Conservation (phyloP, 108 stramenopile species). For the Seminavis robusta region DNA sequence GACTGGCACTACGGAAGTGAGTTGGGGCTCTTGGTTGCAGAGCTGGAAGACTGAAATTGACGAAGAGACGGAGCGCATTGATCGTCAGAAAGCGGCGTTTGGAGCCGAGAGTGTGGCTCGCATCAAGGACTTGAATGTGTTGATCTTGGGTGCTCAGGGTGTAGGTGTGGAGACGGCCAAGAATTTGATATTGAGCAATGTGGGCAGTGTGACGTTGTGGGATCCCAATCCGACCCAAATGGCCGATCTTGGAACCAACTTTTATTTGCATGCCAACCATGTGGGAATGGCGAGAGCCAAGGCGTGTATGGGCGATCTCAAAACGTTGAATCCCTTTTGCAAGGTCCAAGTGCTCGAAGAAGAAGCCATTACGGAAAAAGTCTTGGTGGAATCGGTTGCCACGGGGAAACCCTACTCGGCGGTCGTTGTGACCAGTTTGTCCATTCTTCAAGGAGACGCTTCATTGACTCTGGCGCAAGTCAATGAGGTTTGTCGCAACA, state of each 20-base stretch:
- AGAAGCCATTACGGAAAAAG: slow-evolving; percentile 2
- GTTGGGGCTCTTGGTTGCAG: slow-evolving; percentile 46
- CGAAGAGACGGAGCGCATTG: slow-evolving; percentile 48
- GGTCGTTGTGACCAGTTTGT: slow-evolving; percentile 33
- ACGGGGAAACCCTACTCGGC: slow-evolving; percentile 29
- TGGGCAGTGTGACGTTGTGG: slow-evolving; percentile 34
- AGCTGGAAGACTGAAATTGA: slow-evolving; percentile 39
- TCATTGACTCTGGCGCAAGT: too few species aligned
- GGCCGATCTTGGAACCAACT: slow-evolving; percentile 17
- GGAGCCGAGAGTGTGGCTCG: slow-evolving; percentile 46
- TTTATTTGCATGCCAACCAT: slow-evolving; percentile 34
- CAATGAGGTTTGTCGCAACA: too few species aligned
- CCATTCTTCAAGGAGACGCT: too few species aligned
- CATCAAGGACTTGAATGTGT: slow-evolving; percentile 58
- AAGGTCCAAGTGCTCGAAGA: slow-evolving; percentile 32
- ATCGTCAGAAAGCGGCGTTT: slow-evolving; percentile 52
- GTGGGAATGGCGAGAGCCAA: slow-evolving; percentile 29
- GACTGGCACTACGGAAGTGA: background rate
- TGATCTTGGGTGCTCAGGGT: slow-evolving; percentile 64
- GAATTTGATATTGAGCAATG: slow-evolving; percentile 57
- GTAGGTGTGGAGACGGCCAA: slow-evolving; percentile 71
- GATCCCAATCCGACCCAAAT: slow-evolving; percentile 5
- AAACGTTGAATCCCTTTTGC: slow-evolving; percentile 43
- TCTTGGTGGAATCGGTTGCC: slow-evolving; percentile 25
- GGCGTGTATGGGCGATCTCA: slow-evolving; percentile 30